Evolutionary conservation across 2,329 filamentous ascomycete genomes (phyloP).

Genomic region (Claviceps arundinis): DNA sequence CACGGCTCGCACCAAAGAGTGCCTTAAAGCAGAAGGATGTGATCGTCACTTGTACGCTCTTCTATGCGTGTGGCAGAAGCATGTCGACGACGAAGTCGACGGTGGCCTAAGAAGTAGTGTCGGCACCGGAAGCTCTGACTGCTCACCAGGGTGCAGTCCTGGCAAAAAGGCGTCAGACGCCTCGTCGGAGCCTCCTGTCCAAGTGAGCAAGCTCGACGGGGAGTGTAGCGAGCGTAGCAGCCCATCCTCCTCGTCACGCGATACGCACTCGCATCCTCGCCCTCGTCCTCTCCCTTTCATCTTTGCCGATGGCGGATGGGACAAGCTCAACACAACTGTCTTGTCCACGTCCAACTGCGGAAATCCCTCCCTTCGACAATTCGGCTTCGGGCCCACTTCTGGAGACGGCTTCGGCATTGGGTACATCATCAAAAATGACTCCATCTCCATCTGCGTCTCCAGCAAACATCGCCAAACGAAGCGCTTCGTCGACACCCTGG

Average conservation of each 20-base stretch:
- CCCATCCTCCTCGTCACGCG: conserved; percentile 34
- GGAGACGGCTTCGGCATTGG: conserved; percentile 94
- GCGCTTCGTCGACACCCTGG: conserved; percentile 78
- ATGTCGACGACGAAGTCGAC: conserved; percentile 52
- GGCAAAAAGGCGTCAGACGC: conserved; percentile 33
- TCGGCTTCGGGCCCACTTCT: conserved; percentile 90
- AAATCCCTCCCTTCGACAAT: conserved; percentile 86
- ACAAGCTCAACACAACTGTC: conserved; percentile 88
- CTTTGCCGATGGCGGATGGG: conserved; percentile 84
- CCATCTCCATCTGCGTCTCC: conserved; percentile 79
- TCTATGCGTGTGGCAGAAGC: conserved; percentile 88
- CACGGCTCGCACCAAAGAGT: conserved; percentile 64
- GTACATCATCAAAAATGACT: conserved; percentile 80
- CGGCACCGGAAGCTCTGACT: conserved; percentile 48
- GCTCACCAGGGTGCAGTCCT: conserved; percentile 38
- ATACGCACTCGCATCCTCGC: conserved; percentile 20
- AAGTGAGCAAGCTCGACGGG: conserved; percentile 22
- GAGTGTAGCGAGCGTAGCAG: conserved; percentile 39
- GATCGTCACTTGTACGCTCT: conserved; percentile 90
- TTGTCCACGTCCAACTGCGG: conserved; percentile 97
- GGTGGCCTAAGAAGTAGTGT: conserved; percentile 32
- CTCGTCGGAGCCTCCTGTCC: conserved; percentile 17
- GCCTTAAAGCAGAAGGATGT: conserved; percentile 79
- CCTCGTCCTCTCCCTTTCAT: conserved; percentile 51
- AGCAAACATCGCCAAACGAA: conserved; percentile 90